Evolutionary conservation across 2,329 filamentous ascomycete genomes (phyloP), one percentile per base, ranked within the genome.

Genomic region (Berkeleyomyces basicola): DNA sequence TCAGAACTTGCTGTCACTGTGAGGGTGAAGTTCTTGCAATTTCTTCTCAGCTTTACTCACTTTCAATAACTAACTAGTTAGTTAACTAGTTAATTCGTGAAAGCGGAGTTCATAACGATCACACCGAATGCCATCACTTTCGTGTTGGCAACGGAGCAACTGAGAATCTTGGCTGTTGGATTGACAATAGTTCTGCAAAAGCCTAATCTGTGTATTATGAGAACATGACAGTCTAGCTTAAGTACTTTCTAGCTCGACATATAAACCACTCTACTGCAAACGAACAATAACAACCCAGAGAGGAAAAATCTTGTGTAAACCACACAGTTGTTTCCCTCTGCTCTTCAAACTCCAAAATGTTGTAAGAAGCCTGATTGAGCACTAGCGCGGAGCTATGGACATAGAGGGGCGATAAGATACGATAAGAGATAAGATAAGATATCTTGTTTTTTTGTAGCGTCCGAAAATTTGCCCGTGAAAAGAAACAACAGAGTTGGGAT

Each of bases 381-480:
- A 23, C 59, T 43, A 55, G 59, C 46, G 59, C 23, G 36, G 14
- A 36, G 39, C 39, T 40, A 49, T n/a, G 36, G 42, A 23, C 33
- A 49, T 49, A 49, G 61, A 58, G 42, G 33, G 53, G 37, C 55
- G 62, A 68, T 68, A 68, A 68, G 66, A 68, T 67, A 68, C 67
- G 66, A 66, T 67, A 67, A 59, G n/a, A 7, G 63, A 67, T 67
- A 67, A 67, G 66, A 68, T 66, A 67, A 61, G 51, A 7, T 9
- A 3, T 40, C 9, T 44, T n/a, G n/a, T n/a, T 37, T 55, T 37
- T 55, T 7, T 2, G 10, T 10, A 1, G 2, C 3, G 11, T 7
- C 23, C 42, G 42, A 58, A 64, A 63, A 64, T 61, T 61, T 61
- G 55, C 42, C 60, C 57, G 46, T 10, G 53, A n/a, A 23, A 23